Evolutionary conservation across 2,329 filamentous ascomycete genomes (phyloP).

Genomic region (Microascus cirrosus): DNA sequence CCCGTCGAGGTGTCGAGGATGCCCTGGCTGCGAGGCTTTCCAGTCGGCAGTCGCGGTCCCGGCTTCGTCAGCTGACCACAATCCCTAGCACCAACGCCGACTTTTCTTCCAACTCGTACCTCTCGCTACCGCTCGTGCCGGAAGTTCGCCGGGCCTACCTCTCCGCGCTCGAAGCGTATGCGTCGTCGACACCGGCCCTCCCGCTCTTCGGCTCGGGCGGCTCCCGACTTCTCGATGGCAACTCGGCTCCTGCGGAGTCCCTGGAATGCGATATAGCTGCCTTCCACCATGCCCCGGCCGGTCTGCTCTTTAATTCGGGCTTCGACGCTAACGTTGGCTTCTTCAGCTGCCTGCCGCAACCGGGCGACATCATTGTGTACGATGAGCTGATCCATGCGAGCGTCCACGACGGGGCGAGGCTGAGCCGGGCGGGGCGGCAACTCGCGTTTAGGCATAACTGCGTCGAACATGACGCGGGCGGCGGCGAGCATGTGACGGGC

Average conservation of each 20-base stretch:
- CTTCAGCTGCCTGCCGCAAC: conserved; percentile 48
- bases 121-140: conserved; percentile 53
- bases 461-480: background rate
- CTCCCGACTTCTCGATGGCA: conserved; percentile 42
- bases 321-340: conserved; percentile 57
- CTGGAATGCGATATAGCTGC: conserved; percentile 34
- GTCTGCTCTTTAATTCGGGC: conserved; percentile 45
- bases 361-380: conserved; percentile 53
- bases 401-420: conserved; percentile 64
- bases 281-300: conserved; percentile 33
- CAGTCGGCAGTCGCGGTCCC: conserved; percentile 15
- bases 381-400: conserved; percentile 72
- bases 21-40: conserved; percentile 7
- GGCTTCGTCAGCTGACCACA: conserved; percentile 39
- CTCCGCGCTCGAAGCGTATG: background rate
- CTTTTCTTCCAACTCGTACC: conserved; percentile 70
- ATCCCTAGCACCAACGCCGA: conserved; percentile 37
- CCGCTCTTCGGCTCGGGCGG: conserved; percentile 35
- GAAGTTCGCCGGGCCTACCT: conserved; percentile 55
- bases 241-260: conserved; percentile 28
- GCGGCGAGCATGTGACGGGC: background rate
- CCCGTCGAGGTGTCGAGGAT: background rate
- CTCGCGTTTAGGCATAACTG: conserved; percentile 50
- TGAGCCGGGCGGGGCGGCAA: conserved; percentile 40
- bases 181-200: background rate